Conservation (phyloP, 306 rosid species). For the Corylus avellana region DNA sequence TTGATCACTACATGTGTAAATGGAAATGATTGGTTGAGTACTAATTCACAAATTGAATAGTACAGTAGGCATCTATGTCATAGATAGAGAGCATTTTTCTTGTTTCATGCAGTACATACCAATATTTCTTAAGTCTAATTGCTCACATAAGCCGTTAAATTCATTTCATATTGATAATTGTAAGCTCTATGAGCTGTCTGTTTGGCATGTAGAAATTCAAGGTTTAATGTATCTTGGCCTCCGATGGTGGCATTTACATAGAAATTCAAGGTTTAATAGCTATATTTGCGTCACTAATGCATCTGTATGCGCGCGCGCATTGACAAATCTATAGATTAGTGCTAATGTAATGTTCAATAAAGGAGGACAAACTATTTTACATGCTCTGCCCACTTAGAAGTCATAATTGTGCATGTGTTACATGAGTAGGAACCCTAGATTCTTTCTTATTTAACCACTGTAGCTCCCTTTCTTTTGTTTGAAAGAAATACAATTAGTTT, state of each 20-base stretch:
- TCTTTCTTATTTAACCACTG: too few relatives aligned
- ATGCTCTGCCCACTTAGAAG: not conserved
- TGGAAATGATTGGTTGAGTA: conserved; percentile 19
- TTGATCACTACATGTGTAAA: conserved; percentile 1
- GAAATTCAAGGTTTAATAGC: not conserved
- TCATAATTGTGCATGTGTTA: not conserved
- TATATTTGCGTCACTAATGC: not conserved
- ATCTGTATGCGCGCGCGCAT: not conserved
- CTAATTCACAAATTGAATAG: not conserved
- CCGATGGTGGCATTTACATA: not conserved
- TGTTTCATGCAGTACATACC: not conserved
- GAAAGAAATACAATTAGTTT: not conserved
- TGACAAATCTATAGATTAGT: not conserved
- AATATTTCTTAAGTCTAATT: not conserved
- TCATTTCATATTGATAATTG: not conserved
- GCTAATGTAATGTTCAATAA: not conserved
- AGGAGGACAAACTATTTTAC: not conserved
- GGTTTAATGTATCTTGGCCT: not conserved
- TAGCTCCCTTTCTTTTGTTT: not conserved
- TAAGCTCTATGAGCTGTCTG: not conserved
- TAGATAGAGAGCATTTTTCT: not conserved
- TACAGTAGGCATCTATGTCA: not conserved
- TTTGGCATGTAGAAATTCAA: not conserved
- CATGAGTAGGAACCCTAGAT: not conserved
- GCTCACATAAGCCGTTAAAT: not conserved